phyloP scores from a whole-genome alignment of 441 rosid species.

The Macaranga tanarius region DNA sequence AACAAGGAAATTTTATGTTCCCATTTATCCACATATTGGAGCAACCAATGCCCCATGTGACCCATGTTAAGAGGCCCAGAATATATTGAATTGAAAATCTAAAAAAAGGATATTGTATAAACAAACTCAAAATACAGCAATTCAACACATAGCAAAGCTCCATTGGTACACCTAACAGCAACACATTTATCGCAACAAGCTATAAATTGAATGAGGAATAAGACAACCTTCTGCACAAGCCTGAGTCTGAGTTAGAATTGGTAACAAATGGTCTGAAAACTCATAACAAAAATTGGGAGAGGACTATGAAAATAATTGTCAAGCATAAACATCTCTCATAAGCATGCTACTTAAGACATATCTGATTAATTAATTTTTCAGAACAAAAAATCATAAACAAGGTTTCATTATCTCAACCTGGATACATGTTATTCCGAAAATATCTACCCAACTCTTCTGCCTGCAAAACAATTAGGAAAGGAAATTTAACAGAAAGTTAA shows the following conservation, averaged over 20 bases:
- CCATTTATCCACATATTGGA: neutral
- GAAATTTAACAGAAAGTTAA: constrained; percentile 12
- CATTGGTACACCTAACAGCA: neutral
- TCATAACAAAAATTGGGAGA: neutral
- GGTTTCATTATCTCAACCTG: constrained; percentile 50
- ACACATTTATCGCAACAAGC: neutral
- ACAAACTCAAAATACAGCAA: neutral
- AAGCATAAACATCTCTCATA: neutral
- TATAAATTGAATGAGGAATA: neutral
- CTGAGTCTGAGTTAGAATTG: neutral
- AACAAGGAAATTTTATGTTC: neutral
- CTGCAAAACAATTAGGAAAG: constrained; percentile 43
- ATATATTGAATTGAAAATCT: neutral
- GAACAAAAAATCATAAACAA: neutral
- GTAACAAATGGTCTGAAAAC: neutral
- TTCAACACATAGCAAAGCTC: neutral
- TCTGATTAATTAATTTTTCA: neutral
- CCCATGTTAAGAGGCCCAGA: neutral
- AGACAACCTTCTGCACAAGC: neutral
- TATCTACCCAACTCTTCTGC: constrained; percentile 99
- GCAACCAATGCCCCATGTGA: too few relatives aligned
- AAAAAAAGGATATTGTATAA: neutral
- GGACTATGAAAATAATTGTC: constrained; percentile 1
- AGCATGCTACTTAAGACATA: neutral
- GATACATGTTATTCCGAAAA: constrained; percentile 98